These are phyloP conservation scores for Phytophthora ohioensis DNA, from an alignment of 352 stramenopile species.

Conservation along the genomic window DNA sequence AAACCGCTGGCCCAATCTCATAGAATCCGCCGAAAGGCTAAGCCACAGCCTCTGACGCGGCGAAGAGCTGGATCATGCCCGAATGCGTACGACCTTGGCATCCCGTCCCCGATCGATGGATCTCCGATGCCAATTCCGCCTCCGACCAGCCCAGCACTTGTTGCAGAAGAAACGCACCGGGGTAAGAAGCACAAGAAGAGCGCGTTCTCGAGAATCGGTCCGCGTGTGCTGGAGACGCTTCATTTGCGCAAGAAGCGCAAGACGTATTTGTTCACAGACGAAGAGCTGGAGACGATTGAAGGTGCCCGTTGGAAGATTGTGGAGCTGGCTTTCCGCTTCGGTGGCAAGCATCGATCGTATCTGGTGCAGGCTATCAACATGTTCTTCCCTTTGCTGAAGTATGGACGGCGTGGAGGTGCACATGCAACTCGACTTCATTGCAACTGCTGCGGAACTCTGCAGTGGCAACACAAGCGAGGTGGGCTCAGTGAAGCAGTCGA, in stretches of 20 bases:
- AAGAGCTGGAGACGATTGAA: slow-evolving; percentile 82
- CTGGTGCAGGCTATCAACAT: slow-evolving; percentile 90
- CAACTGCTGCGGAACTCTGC: slow-evolving; percentile 81
- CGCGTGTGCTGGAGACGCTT: slow-evolving; percentile 64
- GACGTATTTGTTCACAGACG: slow-evolving; percentile 81
- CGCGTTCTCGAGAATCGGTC: slow-evolving; percentile 64
- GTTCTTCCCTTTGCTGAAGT: slow-evolving; percentile 86
- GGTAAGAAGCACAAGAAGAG: slow-evolving; percentile 59
- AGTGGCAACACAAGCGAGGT: slow-evolving; percentile 90
- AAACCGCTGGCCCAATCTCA: slow-evolving; percentile 34
- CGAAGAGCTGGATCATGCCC: slow-evolving; percentile 79
- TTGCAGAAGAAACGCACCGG: slow-evolving; percentile 25
- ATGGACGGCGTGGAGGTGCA: slow-evolving; percentile 73
- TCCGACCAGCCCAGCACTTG: slow-evolving; percentile 14
- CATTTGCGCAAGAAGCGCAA: slow-evolving; percentile 77
- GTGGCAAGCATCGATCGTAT: slow-evolving; percentile 85
- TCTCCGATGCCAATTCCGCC: slow-evolving; percentile 19
- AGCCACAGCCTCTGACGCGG: slow-evolving; percentile 22
- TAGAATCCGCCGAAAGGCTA: slow-evolving; percentile 30
- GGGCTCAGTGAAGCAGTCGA: slow-evolving; percentile 75
- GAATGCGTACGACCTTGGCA: slow-evolving; percentile 39
- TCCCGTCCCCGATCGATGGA: slow-evolving; percentile 21
- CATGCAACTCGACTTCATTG: slow-evolving; percentile 82
- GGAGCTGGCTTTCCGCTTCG: slow-evolving; percentile 86
- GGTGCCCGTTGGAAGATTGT: slow-evolving; percentile 88